These are phyloP conservation scores for Apiotrichum akiyoshidainum DNA, from an alignment of 1,284 basidiomycete genomes.

Conservation along the genomic window DNA sequence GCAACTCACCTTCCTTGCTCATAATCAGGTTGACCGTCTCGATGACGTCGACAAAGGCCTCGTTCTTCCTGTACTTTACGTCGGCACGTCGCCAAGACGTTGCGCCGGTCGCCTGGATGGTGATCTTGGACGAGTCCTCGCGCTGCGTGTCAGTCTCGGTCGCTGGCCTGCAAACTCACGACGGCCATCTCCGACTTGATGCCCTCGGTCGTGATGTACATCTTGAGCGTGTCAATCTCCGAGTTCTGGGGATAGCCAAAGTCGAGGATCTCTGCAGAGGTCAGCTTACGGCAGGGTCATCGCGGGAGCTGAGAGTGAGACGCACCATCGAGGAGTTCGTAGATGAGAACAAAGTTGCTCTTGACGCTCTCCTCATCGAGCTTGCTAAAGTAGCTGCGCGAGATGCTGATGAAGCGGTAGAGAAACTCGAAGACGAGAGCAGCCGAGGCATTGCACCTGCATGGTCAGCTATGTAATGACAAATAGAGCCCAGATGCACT, in stretches of 20 bases:
- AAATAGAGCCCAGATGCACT: slow-evolving; percentile 32
- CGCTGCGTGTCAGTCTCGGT: slow-evolving; percentile 53
- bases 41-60: slow-evolving; percentile 96
- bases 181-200: slow-evolving; percentile 77
- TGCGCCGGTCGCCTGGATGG: slow-evolving; percentile 89
- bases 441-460: slow-evolving; percentile 89
- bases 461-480: background rate
- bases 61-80: slow-evolving; percentile 97
- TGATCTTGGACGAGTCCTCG: slow-evolving; percentile 94
- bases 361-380: slow-evolving; percentile 97
- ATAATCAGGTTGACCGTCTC: slow-evolving; percentile 95
- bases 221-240: slow-evolving; percentile 94
- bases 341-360: slow-evolving; percentile 97
- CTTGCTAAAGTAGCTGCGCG: slow-evolving; percentile 93
- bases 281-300: background rate
- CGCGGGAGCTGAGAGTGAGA: background rate
- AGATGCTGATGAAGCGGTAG: slow-evolving; percentile 91
- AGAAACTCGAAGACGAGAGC: slow-evolving; percentile 97
- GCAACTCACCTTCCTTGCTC: slow-evolving; percentile 78
- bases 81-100: slow-evolving; percentile 90
- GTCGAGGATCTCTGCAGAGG: slow-evolving; percentile 80
- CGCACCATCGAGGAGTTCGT: slow-evolving; percentile 89
- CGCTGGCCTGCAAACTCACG: slow-evolving; percentile 53
- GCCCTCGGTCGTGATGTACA: slow-evolving; percentile 96
- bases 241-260: slow-evolving; percentile 99